A percentile compares a stretch with the other conserved stretches of the same genome.
phyloP scores from a whole-genome alignment of 2,329 filamentous ascomycete genomes.

The Furcasterigmium furcatum region DNA sequence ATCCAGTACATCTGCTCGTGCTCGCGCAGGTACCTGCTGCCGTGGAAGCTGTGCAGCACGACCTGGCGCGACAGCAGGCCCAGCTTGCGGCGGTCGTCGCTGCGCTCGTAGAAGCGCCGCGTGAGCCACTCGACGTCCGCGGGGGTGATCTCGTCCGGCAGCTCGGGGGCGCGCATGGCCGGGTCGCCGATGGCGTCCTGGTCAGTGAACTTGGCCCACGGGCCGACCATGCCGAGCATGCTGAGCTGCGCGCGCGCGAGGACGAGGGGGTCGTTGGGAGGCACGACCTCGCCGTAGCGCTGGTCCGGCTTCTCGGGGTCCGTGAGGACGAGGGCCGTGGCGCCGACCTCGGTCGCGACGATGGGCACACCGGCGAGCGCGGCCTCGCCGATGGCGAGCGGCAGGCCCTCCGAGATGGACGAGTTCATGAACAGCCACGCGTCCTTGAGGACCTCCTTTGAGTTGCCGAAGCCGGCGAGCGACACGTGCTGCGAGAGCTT shows the following conservation, averaged over 20 bases:
- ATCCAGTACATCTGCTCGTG: slow-evolving; percentile 61
- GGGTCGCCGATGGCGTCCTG: slow-evolving; percentile 23
- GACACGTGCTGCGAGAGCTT: slow-evolving; percentile 47
- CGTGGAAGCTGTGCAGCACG: slow-evolving; percentile 56
- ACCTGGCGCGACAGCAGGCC: slow-evolving; percentile 57
- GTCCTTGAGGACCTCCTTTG: slow-evolving; percentile 50
- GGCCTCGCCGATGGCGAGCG: slow-evolving; percentile 56
- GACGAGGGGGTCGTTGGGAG: slow-evolving; percentile 59
- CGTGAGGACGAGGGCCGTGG: slow-evolving; percentile 52
- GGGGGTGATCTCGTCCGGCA: slow-evolving; percentile 36
- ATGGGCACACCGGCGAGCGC: slow-evolving; percentile 53
- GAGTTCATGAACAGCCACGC: slow-evolving; percentile 58
- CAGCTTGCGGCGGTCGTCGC: slow-evolving; percentile 49
- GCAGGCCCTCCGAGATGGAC: slow-evolving; percentile 52
- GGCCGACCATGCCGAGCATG: slow-evolving; percentile 57
- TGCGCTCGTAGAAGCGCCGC: slow-evolving; percentile 58
- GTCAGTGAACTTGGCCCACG: slow-evolving; percentile 59
- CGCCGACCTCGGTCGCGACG: slow-evolving; percentile 54
- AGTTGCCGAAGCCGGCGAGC: slow-evolving; percentile 53
- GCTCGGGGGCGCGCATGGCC: not conserved
- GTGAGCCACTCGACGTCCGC: slow-evolving; percentile 51
- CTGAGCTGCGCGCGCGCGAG: slow-evolving; percentile 61
- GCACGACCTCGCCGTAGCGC: slow-evolving; percentile 59
- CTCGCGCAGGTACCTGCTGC: slow-evolving; percentile 57
- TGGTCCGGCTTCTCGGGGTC: slow-evolving; percentile 41